Base-by-base conservation (phyloP, 768 basidiomycete genomes). In the Tricholoma saponaceum region DNA sequence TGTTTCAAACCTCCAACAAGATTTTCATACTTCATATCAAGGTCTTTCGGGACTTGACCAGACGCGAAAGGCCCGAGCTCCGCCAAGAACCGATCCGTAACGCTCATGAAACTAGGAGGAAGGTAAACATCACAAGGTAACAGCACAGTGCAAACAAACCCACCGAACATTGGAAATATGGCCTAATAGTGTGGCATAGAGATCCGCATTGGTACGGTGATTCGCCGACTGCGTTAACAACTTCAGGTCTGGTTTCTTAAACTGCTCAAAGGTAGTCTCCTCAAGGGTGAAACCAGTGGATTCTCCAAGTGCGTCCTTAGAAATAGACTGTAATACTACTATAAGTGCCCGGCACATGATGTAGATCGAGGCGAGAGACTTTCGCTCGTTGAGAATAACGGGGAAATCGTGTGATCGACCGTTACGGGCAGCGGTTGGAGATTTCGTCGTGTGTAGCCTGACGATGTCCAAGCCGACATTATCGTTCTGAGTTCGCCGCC, bases 331-430 rank as follows among this genome's bases (percentile, higher is more conserved):
- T 55, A 95, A 80, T 12, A 95, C 83, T 1, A 83, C 85, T 25
- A 93, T 86, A 18, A 96, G 79, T 4, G 90, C 87, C 52, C 94
- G 84, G 66, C 92, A 95, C 85, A 93, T 88, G 66, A 98, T 84
- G 68, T 94, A 96, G 37, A 90, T 88, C 0, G 92, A 85, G 5
- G 92, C 88, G 3, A 95, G 79, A n/a, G 84, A 83, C 67, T 87
- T 86, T 28, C 88, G 85, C 67, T 90, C 90, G 56, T 78, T 81
- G 46, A 87, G 70, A n/a, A 84, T 66, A 28, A 70, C 72, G 0
- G 79, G 73, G 16, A 79, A 71, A 56, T 87, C 85, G 43, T 76
- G 73, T 35, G 74, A 60, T 18, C 82, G 78, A 22, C 72, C 57
- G 28, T 61, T 59, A 14, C 77, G 76, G 33, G 61, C 66, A 25